Conservation (phyloP, 257 asterid species). For the Thymus quinquecostatus region DNA sequence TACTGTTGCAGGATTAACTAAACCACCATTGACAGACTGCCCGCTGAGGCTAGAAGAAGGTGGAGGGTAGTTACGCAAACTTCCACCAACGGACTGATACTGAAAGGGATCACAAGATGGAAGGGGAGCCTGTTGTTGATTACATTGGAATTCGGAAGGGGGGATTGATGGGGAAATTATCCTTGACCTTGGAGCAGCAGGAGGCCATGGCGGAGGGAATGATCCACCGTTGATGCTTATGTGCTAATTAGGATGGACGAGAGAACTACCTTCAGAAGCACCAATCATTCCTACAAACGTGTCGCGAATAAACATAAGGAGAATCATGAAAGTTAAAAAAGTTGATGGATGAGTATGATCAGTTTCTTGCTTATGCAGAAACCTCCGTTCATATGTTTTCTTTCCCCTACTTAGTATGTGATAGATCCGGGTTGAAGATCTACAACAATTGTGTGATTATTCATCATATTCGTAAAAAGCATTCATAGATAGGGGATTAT, state of each 20-base stretch:
- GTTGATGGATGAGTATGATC: background rate
- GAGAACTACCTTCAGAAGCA: conserved; percentile 52
- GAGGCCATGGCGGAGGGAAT: conserved; percentile 57
- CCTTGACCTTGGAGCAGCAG: conserved; percentile 50
- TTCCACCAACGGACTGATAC: conserved; percentile 49
- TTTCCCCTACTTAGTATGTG: too few relatives aligned
- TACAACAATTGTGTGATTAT: too few relatives aligned
- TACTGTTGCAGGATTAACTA: conserved; percentile 44
- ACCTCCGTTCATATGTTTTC: too few relatives aligned
- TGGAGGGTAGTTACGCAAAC: conserved; percentile 48
- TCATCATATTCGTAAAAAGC: too few relatives aligned
- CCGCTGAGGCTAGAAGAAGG: conserved; percentile 61
- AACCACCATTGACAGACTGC: conserved; percentile 52
- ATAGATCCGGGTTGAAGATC: too few relatives aligned
- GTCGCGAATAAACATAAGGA: conserved; percentile 13
- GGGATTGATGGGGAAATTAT: conserved; percentile 50
- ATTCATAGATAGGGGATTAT: too few relatives aligned
- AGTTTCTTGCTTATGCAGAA: too few relatives aligned
- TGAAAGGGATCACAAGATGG: conserved; percentile 54
- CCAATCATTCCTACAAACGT: conserved; percentile 38
- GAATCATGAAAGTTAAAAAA: background rate
- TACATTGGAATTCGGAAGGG: conserved; percentile 52
- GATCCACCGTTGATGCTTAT: conserved; percentile 46
- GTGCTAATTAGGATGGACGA: conserved; percentile 51
- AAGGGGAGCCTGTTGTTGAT: conserved; percentile 54